Evolutionary conservation across 495 filamentous ascomycete genomes (phyloP).

Genomic region (Trichoderma virens): DNA sequence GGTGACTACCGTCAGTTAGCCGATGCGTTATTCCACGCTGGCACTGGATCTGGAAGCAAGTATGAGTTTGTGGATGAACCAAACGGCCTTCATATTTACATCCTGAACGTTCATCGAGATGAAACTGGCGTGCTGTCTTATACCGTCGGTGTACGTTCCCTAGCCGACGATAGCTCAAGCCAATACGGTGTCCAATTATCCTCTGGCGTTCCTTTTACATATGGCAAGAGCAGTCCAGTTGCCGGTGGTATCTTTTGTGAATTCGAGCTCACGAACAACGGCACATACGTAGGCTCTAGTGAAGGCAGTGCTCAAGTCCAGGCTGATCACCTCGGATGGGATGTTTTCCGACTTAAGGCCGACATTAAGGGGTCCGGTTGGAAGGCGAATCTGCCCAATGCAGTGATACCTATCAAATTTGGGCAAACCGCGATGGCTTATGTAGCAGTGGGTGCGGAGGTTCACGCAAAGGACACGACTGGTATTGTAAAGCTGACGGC

Average conservation of each 20-base stretch:
- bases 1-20: conserved; percentile 36
- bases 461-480: conserved; percentile 13
- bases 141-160: conserved; percentile 27
- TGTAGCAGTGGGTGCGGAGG: conserved; percentile 26
- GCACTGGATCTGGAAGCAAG: conserved; percentile 31
- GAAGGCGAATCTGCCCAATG: conserved; percentile 29
- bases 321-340: conserved; percentile 20
- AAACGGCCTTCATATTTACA: conserved; percentile 32
- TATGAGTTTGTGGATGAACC: conserved; percentile 31
- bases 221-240: not conserved
- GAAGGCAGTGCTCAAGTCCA: conserved; percentile 25
- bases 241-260: conserved; percentile 22
- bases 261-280: conserved; percentile 29
- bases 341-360: conserved; percentile 25
- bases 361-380: conserved; percentile 26
- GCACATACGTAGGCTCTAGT: conserved; percentile 12
- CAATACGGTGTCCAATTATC: conserved; percentile 23
- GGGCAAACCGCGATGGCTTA: conserved; percentile 22
- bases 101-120: conserved; percentile 28
- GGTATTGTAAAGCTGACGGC: conserved; percentile 29
- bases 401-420: conserved; percentile 22
- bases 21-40: conserved; percentile 37
- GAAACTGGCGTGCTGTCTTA: conserved; percentile 27
- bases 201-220: conserved; percentile 14
- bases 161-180: conserved; percentile 25